A percentile compares a stretch with the other conserved stretches of the same genome.
Evolutionary conservation across 2,329 filamentous ascomycete genomes (phyloP).

Genomic region (Neopestalotiopsis sp.): DNA sequence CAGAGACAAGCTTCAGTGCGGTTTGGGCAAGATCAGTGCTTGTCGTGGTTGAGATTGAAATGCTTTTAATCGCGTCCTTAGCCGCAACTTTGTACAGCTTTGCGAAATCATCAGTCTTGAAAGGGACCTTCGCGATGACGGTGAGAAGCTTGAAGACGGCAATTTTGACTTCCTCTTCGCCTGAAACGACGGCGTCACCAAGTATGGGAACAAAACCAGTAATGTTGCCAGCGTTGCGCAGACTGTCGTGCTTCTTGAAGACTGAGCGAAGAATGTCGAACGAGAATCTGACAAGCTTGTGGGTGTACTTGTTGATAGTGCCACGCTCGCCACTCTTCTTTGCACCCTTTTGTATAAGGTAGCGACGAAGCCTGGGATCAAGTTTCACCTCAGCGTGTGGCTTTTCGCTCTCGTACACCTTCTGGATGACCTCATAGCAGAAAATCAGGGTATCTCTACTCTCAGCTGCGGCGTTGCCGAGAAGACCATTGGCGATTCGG

Average conservation of each 20-base stretch:
- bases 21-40: conserved; percentile 86
- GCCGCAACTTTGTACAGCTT: conserved; percentile 77
- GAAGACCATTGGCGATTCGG: conserved; percentile 80
- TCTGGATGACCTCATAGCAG: conserved; percentile 91
- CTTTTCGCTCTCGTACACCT: conserved; percentile 73
- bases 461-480: conserved; percentile 80
- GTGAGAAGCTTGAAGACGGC: conserved; percentile 85
- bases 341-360: conserved; percentile 79
- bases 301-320: conserved; percentile 77
- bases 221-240: conserved; percentile 81
- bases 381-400: conserved; percentile 57
- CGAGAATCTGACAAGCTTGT: conserved; percentile 88
- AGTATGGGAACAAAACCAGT: conserved; percentile 86
- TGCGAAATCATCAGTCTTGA: conserved; percentile 70
- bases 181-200: conserved; percentile 82
- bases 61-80: conserved; percentile 81
- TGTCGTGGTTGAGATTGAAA: conserved; percentile 78
- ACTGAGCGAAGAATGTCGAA: conserved; percentile 85
- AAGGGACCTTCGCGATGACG: conserved; percentile 82
- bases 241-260: conserved; percentile 81
- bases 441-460: conserved; percentile 88
- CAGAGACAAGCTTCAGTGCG: conserved; percentile 84
- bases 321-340: conserved; percentile 76
- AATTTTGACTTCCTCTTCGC: conserved; percentile 91
- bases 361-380: conserved; percentile 70